Base-by-base conservation (phyloP, 2,329 filamentous ascomycete species). In the Fusarium burgessii region DNA sequence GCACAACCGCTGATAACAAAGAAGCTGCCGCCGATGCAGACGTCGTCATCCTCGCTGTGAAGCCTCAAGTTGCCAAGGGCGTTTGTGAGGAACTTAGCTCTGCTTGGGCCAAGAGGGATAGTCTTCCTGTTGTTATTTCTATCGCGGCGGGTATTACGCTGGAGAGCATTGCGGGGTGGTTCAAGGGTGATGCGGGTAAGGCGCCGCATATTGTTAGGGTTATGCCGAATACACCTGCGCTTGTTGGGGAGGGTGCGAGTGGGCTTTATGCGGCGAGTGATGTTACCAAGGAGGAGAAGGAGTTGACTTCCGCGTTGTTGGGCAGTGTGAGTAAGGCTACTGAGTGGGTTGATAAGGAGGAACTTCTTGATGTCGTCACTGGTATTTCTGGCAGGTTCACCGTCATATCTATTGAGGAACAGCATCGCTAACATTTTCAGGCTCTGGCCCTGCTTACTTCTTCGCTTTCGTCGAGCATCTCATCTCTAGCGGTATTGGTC, bases 381-480 rank as follows among this genome's bases (percentile, higher is more conserved):
- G 84, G 84, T 4, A 74, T 87, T 10, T 86, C 84, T 5, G 84
- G 84, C 84, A 72, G 71, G 81, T 35, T 12, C 13, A 18, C 18
- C 2, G n/a, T 7, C 4, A 2, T 0, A 33, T 1, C 2, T 5
- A 6, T 9, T 2, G 13, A 35, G 8, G 8, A 13, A 8, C 33
- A 35, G 3, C 10, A 42, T n/a, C 0, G 6, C 60, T 74, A 40
- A 76, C 1, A 20, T 5, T 2, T 12, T 2, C 51, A 86, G 84
- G 85, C 27, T 86, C 84, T 20, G 85, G 85, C 4, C 85, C 85
- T 0, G 85, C 85, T 1, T 87, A 87, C 78, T 87, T 87, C 78
- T 87, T 87, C 73, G 84, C 84, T 70, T 80, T 87, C 77, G 85
- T 87, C 10, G 85, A 87, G 72, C 84, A 87, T 74, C 78, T 87